Conservation (phyloP, 805 yeast genomes). For the Phaffomyces opuntiae region DNA sequence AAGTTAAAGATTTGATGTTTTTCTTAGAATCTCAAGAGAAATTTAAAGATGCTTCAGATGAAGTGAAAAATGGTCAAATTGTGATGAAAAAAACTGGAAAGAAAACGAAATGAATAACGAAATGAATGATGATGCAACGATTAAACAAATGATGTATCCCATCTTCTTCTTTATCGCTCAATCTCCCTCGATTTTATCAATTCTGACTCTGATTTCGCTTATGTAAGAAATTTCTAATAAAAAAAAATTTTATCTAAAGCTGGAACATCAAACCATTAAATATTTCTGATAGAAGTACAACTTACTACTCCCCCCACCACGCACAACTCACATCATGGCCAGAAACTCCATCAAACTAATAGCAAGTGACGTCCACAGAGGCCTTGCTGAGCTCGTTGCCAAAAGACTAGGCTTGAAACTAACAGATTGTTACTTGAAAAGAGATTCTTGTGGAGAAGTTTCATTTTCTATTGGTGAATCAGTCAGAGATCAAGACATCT, state of each 20-base stretch:
- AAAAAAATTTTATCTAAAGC: too few relatives aligned
- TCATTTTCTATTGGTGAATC: constrained; percentile 75
- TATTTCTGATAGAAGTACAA: too few relatives aligned
- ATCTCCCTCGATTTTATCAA: too few relatives aligned
- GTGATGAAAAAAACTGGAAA: constrained; percentile 27
- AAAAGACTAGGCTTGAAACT: constrained; percentile 50
- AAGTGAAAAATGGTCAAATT: constrained; percentile 64
- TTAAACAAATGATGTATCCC: too few relatives aligned
- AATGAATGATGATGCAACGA: too few relatives aligned
- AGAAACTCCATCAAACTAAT: constrained; percentile 63
- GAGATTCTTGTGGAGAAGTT: constrained; percentile 69
- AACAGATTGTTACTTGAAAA: constrained; percentile 55
- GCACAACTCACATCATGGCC: constrained; percentile 35
- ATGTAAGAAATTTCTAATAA: too few relatives aligned
- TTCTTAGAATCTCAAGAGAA: constrained; percentile 67
- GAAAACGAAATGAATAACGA: constrained; percentile 1
- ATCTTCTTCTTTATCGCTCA: too few relatives aligned
- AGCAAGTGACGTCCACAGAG: constrained; percentile 63
- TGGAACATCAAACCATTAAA: too few relatives aligned
- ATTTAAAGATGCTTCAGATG: constrained; percentile 64
- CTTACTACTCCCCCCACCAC: not conserved
- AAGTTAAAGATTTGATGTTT: constrained; percentile 74
- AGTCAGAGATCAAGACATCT: constrained; percentile 79
- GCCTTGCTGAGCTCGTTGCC: constrained; percentile 64
- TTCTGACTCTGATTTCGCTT: too few relatives aligned